Evolutionary conservation across 257 asterid genomes (phyloP), one percentile per base, ranked within the genome.

Genomic region (Sherardia arvensis): DNA sequence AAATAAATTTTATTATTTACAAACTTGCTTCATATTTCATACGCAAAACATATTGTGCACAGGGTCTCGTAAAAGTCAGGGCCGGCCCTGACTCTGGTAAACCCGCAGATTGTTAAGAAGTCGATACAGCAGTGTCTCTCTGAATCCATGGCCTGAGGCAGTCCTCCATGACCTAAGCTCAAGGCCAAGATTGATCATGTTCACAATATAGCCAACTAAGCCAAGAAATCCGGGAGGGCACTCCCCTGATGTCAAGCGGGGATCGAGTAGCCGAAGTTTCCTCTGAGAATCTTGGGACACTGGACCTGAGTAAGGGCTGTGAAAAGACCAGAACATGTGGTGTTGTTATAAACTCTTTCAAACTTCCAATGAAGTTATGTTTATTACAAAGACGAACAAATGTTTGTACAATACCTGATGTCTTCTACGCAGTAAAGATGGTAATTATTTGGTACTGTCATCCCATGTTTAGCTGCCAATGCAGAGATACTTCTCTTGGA

Each of bases 81-180:
- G n/a, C n/a, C n/a, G n/a, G n/a, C n/a, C n/a, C n/a, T n/a, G n/a
- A 40, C 66, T 69, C 53, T 54, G 10, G n/a, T 86, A 86, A 23
- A 88, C 95, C 73, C 84, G 96, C 68, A 85, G 88, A 68, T 76
- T 67, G 7, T 88, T 90, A 49, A 88, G 62, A 9, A 86, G 92
- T 29, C 80, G 74, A 68, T 73, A 79, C 62, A 86, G 84, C 64
- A 86, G 48, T 1, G 90, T 79, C 71, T 88, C 88, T 0, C 87
- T 70, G 3, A 85, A 84, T 20, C 82, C 79, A 73, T 72, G 70
- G 17, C 86, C 90, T 1, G 70, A 67, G 34, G 54, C 14, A 4
- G 83, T 74, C 61, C 78, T 83, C 72, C 79, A 75, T 1, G 60
- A 63, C 62, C 48, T 20, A 54, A 61, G 55, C 17, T 45, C 53